These are phyloP conservation scores for Tulasnella sp. DNA, from an alignment of 768 basidiomycete species.

Conservation along the genomic window DNA sequence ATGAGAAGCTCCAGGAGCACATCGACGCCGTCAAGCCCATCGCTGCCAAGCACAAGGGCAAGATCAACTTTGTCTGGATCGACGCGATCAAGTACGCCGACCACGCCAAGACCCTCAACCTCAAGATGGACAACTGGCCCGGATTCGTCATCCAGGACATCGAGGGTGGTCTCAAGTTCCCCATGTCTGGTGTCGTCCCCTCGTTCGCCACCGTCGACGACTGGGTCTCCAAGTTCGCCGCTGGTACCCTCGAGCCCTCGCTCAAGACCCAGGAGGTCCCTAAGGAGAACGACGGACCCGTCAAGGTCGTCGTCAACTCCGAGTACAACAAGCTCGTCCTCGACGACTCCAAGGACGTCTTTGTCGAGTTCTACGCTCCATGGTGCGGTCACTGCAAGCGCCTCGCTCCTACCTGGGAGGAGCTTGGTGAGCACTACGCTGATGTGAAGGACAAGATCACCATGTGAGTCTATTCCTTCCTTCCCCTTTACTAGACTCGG, in stretches of 20 bases:
- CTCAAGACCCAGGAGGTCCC: slow-evolving; percentile 90
- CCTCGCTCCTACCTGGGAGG: slow-evolving; percentile 89
- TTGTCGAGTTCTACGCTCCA: slow-evolving; percentile 93
- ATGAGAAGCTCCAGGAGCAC: slow-evolving; percentile 46
- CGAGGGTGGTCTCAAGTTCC: slow-evolving; percentile 76
- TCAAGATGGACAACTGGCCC: slow-evolving; percentile 79
- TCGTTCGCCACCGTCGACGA: slow-evolving; percentile 46
- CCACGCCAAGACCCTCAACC: slow-evolving; percentile 90
- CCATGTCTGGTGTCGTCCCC: slow-evolving; percentile 57
- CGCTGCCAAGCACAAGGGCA: slow-evolving; percentile 69
- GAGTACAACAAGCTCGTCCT: slow-evolving; percentile 79
- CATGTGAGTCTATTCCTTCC: slow-evolving; percentile 55
- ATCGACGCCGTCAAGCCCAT: slow-evolving; percentile 62
- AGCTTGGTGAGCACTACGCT: slow-evolving; percentile 74
- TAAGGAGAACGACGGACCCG: slow-evolving; percentile 66
- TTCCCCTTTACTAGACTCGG: neutral
- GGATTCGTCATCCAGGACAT: slow-evolving; percentile 88
- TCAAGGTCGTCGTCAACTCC: slow-evolving; percentile 75
- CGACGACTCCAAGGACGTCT: slow-evolving; percentile 86
- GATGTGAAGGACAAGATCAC: slow-evolving; percentile 57
- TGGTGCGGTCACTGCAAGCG: slow-evolving; percentile 99
- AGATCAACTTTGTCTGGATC: slow-evolving; percentile 97
- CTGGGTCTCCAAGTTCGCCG: slow-evolving; percentile 54
- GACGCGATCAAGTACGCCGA: slow-evolving; percentile 92
- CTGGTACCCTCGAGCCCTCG: slow-evolving; percentile 63